Conservation (phyloP, 371 early-diverging fungal species). For the Mortierella sp. region DNA sequence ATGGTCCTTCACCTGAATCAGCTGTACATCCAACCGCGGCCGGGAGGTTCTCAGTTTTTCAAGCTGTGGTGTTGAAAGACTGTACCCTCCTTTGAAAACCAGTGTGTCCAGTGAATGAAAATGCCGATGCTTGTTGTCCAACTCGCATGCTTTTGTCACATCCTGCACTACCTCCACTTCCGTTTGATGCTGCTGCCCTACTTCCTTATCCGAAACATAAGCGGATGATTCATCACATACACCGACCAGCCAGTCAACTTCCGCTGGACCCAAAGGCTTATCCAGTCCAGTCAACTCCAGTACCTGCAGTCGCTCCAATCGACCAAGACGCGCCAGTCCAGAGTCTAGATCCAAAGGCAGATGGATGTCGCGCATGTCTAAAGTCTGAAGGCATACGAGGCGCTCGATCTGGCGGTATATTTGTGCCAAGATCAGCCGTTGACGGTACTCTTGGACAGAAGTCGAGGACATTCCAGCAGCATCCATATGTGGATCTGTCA, state of each 20-base stretch:
- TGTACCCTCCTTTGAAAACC: constrained; percentile 13
- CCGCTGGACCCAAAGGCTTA: constrained; percentile 12
- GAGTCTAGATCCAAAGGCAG: constrained; percentile 23
- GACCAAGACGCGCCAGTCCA: constrained; percentile 22
- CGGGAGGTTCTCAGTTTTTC: background rate
- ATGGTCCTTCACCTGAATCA: constrained; percentile 14
- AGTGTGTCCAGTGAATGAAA: constrained; percentile 8
- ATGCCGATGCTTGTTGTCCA: background rate
- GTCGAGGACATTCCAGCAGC: background rate
- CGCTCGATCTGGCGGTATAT: constrained; percentile 34
- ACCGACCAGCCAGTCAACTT: constrained; percentile 27
- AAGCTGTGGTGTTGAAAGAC: constrained; percentile 7
- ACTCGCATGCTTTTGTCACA: no score
- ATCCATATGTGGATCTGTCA: background rate
- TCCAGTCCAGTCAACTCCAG: constrained; percentile 23
- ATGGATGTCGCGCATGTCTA: constrained; percentile 28
- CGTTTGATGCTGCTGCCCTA: no score
- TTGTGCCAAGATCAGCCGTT: constrained; percentile 17
- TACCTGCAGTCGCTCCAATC: constrained; percentile 9
- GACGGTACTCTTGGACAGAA: constrained; percentile 27
- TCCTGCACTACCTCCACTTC: no score
- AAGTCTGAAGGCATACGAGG: constrained; percentile 1
- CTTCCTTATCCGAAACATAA: no score
- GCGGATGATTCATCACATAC: background rate
- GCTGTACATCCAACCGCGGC: constrained; percentile 12